Evolutionary conservation across 768 basidiomycete species (phyloP).

Genomic region (Lyophyllum decastes): DNA sequence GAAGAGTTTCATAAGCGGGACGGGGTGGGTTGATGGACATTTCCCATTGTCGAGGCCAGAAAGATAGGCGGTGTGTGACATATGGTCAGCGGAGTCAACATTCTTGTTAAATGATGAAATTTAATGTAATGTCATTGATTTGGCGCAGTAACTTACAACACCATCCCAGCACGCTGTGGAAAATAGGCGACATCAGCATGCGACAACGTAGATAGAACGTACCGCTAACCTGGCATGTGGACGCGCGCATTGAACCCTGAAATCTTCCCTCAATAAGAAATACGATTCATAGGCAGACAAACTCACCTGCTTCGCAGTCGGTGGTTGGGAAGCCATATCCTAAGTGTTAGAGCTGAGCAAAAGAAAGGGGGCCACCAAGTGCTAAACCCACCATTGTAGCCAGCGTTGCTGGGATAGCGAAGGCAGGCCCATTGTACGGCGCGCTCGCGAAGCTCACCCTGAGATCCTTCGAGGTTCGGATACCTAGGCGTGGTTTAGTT

Average conservation of each 20-base stretch:
- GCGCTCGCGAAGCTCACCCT: conserved; percentile 39
- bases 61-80: conserved; percentile 34
- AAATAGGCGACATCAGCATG: background rate
- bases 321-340: conserved; percentile 44
- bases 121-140: background rate
- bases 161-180: conserved; percentile 40
- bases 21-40: conserved; percentile 37
- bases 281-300: background rate
- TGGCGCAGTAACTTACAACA: conserved; percentile 22
- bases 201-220: background rate
- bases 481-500: conserved; percentile 21
- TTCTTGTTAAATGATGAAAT: conserved; percentile 25
- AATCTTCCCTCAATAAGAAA: background rate
- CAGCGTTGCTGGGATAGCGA: conserved; percentile 32
- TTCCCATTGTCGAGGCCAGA: conserved; percentile 37
- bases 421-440: conserved; percentile 42
- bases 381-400: conserved; percentile 26
- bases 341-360: conserved; percentile 1
- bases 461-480: conserved; percentile 32
- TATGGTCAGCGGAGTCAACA: conserved; percentile 39
- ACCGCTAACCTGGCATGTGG: conserved; percentile 31
- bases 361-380: background rate
- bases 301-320: conserved; percentile 36
- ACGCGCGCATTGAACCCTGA: conserved; percentile 37
- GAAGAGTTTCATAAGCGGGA: conserved; percentile 39